Evolutionary conservation across 169 alveolate genomes (phyloP).

Genomic region (Cryptosporidium meleagridis): DNA sequence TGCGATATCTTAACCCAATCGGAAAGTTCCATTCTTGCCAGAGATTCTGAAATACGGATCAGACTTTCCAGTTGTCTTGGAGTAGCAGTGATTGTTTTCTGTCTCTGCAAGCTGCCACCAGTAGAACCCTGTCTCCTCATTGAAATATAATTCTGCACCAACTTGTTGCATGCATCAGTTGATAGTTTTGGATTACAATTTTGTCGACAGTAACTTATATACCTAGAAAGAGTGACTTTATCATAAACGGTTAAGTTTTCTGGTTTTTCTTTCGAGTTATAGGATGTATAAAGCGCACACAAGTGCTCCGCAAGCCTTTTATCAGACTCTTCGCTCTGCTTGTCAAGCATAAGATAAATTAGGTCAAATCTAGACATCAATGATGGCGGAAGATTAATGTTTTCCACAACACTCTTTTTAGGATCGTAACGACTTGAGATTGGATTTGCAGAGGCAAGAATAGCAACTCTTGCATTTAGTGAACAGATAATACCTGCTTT

Average conservation of each 20-base stretch:
- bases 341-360: constrained; percentile 80
- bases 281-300: constrained; percentile 75
- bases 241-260: constrained; percentile 78
- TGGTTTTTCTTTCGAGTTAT: neutral
- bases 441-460: constrained; percentile 99
- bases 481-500: constrained; percentile 96
- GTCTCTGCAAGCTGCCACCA: constrained; percentile 27
- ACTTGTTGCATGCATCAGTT: constrained; percentile 87
- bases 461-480: constrained; percentile 96
- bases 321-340: constrained; percentile 78
- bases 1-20: constrained; percentile 89
- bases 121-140: constrained; percentile 90
- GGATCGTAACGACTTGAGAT: constrained; percentile 95
- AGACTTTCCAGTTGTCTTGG: constrained; percentile 96
- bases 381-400: constrained; percentile 98
- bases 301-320: constrained; percentile 81
- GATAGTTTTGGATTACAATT: constrained; percentile 91
- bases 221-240: constrained; percentile 83
- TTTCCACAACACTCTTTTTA: constrained; percentile 96
- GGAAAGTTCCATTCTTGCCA: constrained; percentile 95
- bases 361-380: constrained; percentile 91
- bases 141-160: constrained; percentile 89
- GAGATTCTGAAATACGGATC: constrained; percentile 96
- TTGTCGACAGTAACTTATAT: constrained; percentile 92
- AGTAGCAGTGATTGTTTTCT: constrained; percentile 93